Evolutionary conservation across 371 early-diverging fungal species (phyloP), one percentile per base, ranked within the genome.

Genomic region (Mortierella sp.): DNA sequence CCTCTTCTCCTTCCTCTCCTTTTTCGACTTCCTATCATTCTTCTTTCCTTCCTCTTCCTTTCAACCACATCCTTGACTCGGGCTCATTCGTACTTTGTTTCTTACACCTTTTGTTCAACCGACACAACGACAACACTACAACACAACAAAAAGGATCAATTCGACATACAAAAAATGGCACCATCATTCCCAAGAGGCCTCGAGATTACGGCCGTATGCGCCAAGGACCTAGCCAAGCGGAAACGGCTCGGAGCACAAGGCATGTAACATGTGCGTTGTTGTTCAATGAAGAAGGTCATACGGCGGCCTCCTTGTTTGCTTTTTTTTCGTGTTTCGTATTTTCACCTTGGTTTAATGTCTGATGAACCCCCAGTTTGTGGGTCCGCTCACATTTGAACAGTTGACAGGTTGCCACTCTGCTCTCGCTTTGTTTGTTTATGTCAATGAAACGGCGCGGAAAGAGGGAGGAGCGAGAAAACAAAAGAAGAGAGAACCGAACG

Each of bases 241-340:
- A 85, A 81, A 64, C 74, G 69, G n/a, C 79, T 85, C 54, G 86
- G 86, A 8, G 50, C 79, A 9, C 86, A 85, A 81, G 81, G 81
- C 76, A 79, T 37, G 61, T 46, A 40, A 3, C 24, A 11, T 40
- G 43, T 40, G 43, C 6, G 43, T 40, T n/a, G n/a, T 2, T 40
- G 43, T 40, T 40, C 6, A 31, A n/a, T 2, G 24, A 11, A 53
- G 53, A 21, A 21, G 16, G 24, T 53, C 57, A 61, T 21, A 14
- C 55, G 9, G 43, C 43, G 43, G 43, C 43, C 43, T 40, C 55
- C 55, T 55, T 26, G 16, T 26, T 24, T 26, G 26, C 24, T 19
- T 53, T 53, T 53, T 5, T 53, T 46, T 46, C 48, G 48, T 9
- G 48, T 46, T 46, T 46, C 48, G 48, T 46, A 46, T 46, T 46